Percentiles rank a stretch among this genome's conserved stretches.
These are phyloP conservation scores for Diospyros lotus DNA, from an alignment of 148 eudicot species.

Conservation along the genomic window DNA sequence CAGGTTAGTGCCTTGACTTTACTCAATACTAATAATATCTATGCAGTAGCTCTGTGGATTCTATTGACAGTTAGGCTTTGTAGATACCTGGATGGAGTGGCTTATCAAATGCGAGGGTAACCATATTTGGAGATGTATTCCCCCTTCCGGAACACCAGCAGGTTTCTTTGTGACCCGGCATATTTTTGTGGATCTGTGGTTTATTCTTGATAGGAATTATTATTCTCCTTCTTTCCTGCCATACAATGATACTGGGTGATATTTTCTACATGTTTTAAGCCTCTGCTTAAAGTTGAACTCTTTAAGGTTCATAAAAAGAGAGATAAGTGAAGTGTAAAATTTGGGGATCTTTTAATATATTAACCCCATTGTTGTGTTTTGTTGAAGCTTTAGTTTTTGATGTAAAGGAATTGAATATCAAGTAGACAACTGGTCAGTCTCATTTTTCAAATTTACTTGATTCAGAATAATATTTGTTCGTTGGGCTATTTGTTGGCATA, in stretches of 20 bases:
- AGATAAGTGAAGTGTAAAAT: background rate
- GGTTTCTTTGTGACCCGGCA: conserved; percentile 36
- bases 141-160: conserved; percentile 91
- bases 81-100: conserved; percentile 99
- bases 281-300: background rate
- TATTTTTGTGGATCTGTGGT: background rate
- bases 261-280: background rate
- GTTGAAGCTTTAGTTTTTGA: background rate
- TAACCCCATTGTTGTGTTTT: background rate
- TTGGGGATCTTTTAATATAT: background rate
- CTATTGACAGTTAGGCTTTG: conserved; percentile 35
- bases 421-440: background rate
- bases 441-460: background rate
- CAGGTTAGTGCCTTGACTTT: conserved; percentile 53
- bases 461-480: conserved; percentile 1
- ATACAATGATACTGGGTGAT: background rate
- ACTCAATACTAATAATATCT: background rate
- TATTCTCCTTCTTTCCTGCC: background rate
- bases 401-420: background rate
- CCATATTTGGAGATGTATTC: conserved; percentile 87
- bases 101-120: conserved; percentile 95
- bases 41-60: conserved; percentile 17
- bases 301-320: background rate
- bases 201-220: background rate
- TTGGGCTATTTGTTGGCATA: background rate